phyloP scores from a whole-genome alignment of 768 basidiomycete genomes.

The Phallus indusiatus region DNA sequence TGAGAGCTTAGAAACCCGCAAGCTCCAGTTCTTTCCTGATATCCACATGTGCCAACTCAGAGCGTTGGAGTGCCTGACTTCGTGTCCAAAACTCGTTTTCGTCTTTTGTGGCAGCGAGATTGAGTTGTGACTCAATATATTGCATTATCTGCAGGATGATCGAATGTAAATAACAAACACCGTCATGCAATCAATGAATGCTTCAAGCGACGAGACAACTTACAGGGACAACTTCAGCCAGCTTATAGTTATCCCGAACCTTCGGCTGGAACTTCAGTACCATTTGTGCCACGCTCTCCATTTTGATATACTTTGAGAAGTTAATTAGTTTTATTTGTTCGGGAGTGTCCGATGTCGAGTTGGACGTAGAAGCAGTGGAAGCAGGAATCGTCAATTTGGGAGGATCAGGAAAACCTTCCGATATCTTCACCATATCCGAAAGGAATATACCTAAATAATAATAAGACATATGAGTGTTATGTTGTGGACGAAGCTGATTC shows the following conservation, averaged over 20 bases:
- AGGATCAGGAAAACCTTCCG: neutral
- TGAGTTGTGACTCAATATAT: conserved; percentile 41
- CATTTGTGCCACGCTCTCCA: conserved; percentile 42
- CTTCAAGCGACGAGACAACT: neutral
- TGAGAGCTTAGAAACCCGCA: conserved; percentile 45
- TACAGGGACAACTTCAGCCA: neutral
- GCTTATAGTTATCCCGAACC: conserved; percentile 7
- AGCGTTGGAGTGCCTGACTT: conserved; percentile 51
- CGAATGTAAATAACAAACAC: neutral
- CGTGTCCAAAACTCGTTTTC: conserved; percentile 46
- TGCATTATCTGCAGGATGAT: conserved; percentile 22
- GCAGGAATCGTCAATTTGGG: neutral
- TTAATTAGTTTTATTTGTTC: conserved; percentile 26
- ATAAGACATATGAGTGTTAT: conserved; percentile 6
- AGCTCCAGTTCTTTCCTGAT: conserved; percentile 59
- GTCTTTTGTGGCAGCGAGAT: conserved; percentile 31
- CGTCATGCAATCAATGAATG: neutral
- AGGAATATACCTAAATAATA: conserved; percentile 7
- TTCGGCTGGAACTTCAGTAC: conserved; percentile 51
- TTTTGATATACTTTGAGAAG: conserved; percentile 47
- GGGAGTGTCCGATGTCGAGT: neutral
- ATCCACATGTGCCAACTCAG: conserved; percentile 52
- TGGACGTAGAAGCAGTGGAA: neutral
- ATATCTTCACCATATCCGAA: conserved; percentile 8
- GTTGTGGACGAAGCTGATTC: conserved; percentile 13